Evolutionary conservation across 345 rosid genomes (phyloP), one percentile per base, ranked within the genome.

Genomic region (Odontarrhena argentea): DNA sequence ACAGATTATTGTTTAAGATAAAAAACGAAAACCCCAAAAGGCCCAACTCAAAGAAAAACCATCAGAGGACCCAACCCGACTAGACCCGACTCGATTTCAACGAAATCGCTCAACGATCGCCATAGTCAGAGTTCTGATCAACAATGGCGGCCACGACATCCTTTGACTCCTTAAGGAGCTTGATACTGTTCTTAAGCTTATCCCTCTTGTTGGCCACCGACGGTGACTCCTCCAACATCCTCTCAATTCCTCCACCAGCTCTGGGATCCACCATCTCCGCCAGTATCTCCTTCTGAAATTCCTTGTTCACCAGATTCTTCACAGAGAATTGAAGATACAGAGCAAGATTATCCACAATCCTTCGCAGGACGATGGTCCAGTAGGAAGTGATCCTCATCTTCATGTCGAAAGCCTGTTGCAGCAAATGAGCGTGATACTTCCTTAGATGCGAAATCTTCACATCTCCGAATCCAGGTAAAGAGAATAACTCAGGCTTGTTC

Each of bases 301-400:
- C 53, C 2, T 3, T 34, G 11, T 54, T 45, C 15, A 69, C 80
- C 0, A 79, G 62, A 50, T 65, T 54, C 15, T 40, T 68, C 45
- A 73, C 25, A 4, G 70, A 2, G 3, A 58, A 48, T 25, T 73
- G 83, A 50, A 79, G 47, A 14, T 65, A 66, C 34, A 76, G 58
- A 0, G 70, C 80, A 58, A 79, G 47, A 3, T 32, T 47, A 14
- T 80, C 83, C 0, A 76, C 76, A 44, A 80, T 15, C 74, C 83
- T 74, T 24, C 59, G 25, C 18, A 44, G 2, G 0, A 72, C 83
- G 0, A 79, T 69, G 37, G 18, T 61, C 83, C 76, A n/a, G n/a
- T n/a, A n/a, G n/a, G n/a, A n/a, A n/a, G n/a, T n/a, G n/a, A n/a
- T n/a, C n/a, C n/a, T n/a, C n/a, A n/a, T n/a, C n/a, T n/a, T n/a